Conservation (phyloP, 352 stramenopile species). For the Aphanomyces stellatus region DNA sequence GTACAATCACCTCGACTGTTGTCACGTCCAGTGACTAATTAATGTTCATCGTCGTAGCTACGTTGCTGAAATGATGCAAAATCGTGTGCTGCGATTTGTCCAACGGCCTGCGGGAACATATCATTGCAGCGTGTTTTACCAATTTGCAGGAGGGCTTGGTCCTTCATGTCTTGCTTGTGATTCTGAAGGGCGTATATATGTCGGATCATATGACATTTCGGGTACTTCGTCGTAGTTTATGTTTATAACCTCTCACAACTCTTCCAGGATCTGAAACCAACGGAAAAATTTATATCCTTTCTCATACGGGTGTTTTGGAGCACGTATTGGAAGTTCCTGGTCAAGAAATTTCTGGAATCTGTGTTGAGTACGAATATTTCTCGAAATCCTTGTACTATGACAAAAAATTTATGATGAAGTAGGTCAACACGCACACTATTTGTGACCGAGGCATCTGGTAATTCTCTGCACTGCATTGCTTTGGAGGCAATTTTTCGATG, state of each 20-base stretch:
- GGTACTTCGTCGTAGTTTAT: slow-evolving; percentile 23
- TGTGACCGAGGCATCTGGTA: slow-evolving; percentile 70
- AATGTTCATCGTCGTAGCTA: slow-evolving; percentile 26
- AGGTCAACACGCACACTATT: slow-evolving; percentile 49
- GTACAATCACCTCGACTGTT: slow-evolving; percentile 20
- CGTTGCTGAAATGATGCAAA: slow-evolving; percentile 66
- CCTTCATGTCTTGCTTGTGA: slow-evolving; percentile 66
- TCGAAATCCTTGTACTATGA: neutral
- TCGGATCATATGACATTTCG: slow-evolving; percentile 80
- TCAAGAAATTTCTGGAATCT: slow-evolving; percentile 66
- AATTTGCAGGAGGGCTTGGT: slow-evolving; percentile 71
- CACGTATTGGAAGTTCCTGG: slow-evolving; percentile 48
- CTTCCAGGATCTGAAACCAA: neutral
- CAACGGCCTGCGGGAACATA: slow-evolving; percentile 57
- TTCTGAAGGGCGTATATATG: slow-evolving; percentile 49
- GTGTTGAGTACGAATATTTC: slow-evolving; percentile 38
- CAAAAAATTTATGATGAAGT: neutral
- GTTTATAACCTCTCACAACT: neutral
- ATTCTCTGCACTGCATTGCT: slow-evolving; percentile 39
- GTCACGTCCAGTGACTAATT: neutral
- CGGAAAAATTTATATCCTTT: slow-evolving; percentile 64
- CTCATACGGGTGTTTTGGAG: slow-evolving; percentile 34
- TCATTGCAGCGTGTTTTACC: slow-evolving; percentile 72
- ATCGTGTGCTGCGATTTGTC: slow-evolving; percentile 62
- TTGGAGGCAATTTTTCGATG: slow-evolving; percentile 14